Base-by-base conservation (phyloP, 495 filamentous ascomycete species). In the Cercophora newfieldiana region DNA sequence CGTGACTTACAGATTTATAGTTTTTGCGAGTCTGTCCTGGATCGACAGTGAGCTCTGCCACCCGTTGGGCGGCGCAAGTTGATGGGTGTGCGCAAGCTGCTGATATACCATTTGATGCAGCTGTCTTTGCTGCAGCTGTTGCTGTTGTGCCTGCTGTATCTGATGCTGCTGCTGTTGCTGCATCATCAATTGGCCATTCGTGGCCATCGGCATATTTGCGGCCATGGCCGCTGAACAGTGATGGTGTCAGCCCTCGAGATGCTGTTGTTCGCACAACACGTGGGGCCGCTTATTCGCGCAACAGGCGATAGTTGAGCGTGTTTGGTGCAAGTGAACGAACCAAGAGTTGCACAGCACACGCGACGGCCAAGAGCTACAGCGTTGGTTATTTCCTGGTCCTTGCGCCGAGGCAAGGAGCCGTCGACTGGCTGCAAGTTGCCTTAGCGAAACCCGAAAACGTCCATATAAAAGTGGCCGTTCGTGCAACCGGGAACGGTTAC, bases 131-230 rank as follows among this genome's bases (percentile, higher is more conserved):
- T 69, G 72, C 44, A 73, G 61, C 28, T 70, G 72, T n/a, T 60
- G 61, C 44, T 68, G 59, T 26, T 59, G 66, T 51, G 73, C 70
- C 37, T 71, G n/a, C n/a, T 44, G 37, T 14, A 44, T 72, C n/a
- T 75, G 70, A 25, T 68, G 71, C 47, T 63, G 65, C 54, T 72
- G 72, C 56, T 74, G 75, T 29, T 77, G 72, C 64, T 74, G 71
- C 66, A 77, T 72, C 66, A 77, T 69, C 67, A 77, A 70, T 54
- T 75, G 69, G 71, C 70, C 75, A 56, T 67, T 74, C 30, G 66
- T 66, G 62, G 67, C 77, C 78, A 81, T 83, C 59, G 72, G 75
- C 67, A 81, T 78, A 66, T 81, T 81, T 59, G 78, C 78, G 75
- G 81, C 80, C 81, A 83, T 83, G 65, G 80, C 77, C 77, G 79